Base-by-base conservation (phyloP, 2,329 filamentous ascomycete species). In the Botrytis fabae region DNA sequence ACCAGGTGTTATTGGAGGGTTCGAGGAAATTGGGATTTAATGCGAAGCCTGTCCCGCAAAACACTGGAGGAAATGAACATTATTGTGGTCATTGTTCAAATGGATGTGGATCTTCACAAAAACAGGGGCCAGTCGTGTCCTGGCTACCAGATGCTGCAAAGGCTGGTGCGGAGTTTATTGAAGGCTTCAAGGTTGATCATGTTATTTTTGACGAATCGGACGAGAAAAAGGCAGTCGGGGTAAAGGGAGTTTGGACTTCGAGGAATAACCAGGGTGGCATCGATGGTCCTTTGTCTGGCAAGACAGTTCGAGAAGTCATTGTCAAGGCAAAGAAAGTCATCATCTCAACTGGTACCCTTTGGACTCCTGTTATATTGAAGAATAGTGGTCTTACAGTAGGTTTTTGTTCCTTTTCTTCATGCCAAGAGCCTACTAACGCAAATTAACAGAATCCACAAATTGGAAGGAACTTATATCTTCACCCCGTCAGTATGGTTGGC, bases 271-370 rank as follows among this genome's bases (percentile, higher is more conserved):
- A 87, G 32, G 89, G 91, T 18, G 86, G 86, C 5, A 83, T 91
- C 5, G 83, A 87, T 66, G 87, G 86, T 18, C 81, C 84, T 0
- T 77, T 80, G 10, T 85, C 85, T 1, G 83, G 84, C 66, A 83
- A 88, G 9, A 84, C 79, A 2, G 86, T 83, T 66, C 87, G 91
- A 54, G 86, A 89, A 75, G 85, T 97, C 12, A 84, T 90, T 59
- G 87, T 98, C 79, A 92, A 88, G 78, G 94, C 94, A 1, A 93
- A 93, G 82, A 92, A 90, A 78, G 92, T 97, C 18, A 88, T 98
- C 64, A 82, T 97, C n/a, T 89, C 93, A 0, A 88, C 88, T 38
- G 95, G 95, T 7, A 89, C 92, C 1, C 83, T 98, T 71, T 90
- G 93, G 79, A 94, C 90, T 62, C 95, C 95, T 0, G 81, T 95